Percentiles rank a stretch among this genome's conserved stretches.
These are phyloP conservation scores for Heliamphora pulchella DNA, from an alignment of 179 eudicot genomes.

Conservation along the genomic window DNA sequence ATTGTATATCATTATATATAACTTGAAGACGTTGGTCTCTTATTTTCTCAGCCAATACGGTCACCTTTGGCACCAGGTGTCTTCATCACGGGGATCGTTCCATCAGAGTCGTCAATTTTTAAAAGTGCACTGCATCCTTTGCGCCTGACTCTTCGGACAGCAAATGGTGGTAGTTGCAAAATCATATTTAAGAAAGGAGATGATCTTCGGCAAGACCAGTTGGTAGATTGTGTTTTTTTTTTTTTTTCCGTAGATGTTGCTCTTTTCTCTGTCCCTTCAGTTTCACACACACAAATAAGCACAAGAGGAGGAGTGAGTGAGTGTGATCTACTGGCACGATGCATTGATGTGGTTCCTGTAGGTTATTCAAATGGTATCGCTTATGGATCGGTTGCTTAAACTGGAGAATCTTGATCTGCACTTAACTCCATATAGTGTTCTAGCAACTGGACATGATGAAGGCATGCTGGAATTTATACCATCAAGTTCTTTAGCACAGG, in stretches of 20 bases:
- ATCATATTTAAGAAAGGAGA: conserved; percentile 97
- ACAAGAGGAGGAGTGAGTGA: conserved; percentile 5
- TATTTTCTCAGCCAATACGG: conserved; percentile 69
- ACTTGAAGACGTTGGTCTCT: conserved; percentile 16
- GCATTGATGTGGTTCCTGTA: conserved; percentile 25
- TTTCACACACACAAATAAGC: neutral
- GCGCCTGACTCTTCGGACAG: conserved; percentile 77
- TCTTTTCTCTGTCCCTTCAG: neutral
- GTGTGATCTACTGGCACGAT: conserved; percentile 9
- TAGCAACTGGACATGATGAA: conserved; percentile 96
- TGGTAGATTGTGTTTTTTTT: conserved; percentile 38
- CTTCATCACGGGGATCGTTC: conserved; percentile 85
- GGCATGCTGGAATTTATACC: conserved; percentile 99
- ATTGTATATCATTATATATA: neutral
- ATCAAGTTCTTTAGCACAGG: conserved; percentile 93
- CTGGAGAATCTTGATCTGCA: conserved; percentile 95
- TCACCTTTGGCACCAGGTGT: conserved; percentile 81
- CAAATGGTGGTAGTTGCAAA: conserved; percentile 73
- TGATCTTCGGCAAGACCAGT: conserved; percentile 96
- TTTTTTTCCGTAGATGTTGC: neutral
- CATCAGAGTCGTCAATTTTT: conserved; percentile 82
- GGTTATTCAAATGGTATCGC: conserved; percentile 96
- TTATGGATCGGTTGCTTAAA: conserved; percentile 95
- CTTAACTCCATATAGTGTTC: conserved; percentile 86
- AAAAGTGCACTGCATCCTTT: conserved; percentile 89